phyloP scores from a whole-genome alignment of 495 filamentous ascomycete species.

The Xylaria sp. region DNA sequence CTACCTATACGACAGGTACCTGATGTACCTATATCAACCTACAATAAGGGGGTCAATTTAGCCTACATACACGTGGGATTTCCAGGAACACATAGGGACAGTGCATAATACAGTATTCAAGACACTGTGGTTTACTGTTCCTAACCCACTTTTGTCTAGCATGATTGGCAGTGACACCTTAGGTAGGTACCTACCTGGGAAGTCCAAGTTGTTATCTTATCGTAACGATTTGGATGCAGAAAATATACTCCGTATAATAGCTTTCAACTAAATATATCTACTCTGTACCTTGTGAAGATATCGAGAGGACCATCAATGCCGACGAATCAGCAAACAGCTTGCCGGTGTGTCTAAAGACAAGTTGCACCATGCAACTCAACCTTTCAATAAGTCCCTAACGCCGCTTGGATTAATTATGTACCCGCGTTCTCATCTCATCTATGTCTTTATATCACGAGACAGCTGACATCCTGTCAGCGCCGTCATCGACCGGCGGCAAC shows the following conservation, averaged over 20 bases:
- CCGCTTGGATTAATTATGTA: slow-evolving; percentile 16
- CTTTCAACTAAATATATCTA: neutral
- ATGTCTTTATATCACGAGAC: slow-evolving; percentile 99
- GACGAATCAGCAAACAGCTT: neutral
- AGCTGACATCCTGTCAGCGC: slow-evolving; percentile 70
- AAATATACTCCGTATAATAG: neutral
- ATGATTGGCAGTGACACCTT: neutral
- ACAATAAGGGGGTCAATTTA: neutral
- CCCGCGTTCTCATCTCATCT: neutral
- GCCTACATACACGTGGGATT: neutral
- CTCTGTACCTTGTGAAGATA: no score
- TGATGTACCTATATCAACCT: neutral
- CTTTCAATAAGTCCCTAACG: neutral
- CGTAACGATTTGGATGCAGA: neutral
- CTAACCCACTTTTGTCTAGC: neutral
- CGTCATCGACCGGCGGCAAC: slow-evolving; percentile 69
- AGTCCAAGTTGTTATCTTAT: slow-evolving; percentile 15
- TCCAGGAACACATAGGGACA: neutral
- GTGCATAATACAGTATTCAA: neutral
- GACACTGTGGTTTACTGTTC: neutral
- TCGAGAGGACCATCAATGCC: neutral
- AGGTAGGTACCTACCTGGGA: neutral
- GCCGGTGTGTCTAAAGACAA: neutral
- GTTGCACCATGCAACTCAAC: neutral
- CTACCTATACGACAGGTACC: no score